Evolutionary conservation across 768 basidiomycete species (phyloP).

Genomic region (Hericium alpestre): DNA sequence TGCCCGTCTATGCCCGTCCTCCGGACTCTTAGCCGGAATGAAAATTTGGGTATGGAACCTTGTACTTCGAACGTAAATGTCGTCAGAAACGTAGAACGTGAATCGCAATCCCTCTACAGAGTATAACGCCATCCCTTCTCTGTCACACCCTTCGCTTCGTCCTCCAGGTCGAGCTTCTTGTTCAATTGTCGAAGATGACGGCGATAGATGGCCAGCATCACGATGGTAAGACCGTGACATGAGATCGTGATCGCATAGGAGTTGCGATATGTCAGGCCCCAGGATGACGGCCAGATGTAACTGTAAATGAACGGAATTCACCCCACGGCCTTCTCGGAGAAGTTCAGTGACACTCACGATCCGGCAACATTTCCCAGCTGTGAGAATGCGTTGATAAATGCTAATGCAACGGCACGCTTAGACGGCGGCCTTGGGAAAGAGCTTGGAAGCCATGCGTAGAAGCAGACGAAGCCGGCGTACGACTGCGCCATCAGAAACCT

Average conservation of each 20-base stretch:
- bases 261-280: conserved; percentile 59
- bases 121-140: conserved; percentile 34
- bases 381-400: conserved; percentile 71
- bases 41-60: too few species aligned
- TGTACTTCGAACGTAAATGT: too few species aligned
- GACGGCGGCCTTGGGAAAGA: conserved; percentile 67
- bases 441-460: conserved; percentile 44
- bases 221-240: conserved; percentile 29
- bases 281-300: conserved; percentile 54
- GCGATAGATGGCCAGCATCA: conserved; percentile 26
- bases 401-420: conserved; percentile 85
- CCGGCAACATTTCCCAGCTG: conserved; percentile 80
- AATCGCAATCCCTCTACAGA: conserved; percentile 18
- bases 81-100: too few species aligned
- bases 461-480: conserved; percentile 62
- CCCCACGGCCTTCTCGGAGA: not conserved
- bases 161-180: conserved; percentile 25
- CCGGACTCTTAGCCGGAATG: too few species aligned
- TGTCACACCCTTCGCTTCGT: conserved; percentile 27
- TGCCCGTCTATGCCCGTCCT: too few species aligned
- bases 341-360: conserved; percentile 39
- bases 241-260: conserved; percentile 67
- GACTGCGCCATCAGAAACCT: conserved; percentile 74
- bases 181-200: conserved; percentile 20
- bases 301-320: conserved; percentile 12